These are phyloP conservation scores for Trichophyton equinum DNA, from an alignment of 2,329 filamentous ascomycete species.

Conservation along the genomic window DNA sequence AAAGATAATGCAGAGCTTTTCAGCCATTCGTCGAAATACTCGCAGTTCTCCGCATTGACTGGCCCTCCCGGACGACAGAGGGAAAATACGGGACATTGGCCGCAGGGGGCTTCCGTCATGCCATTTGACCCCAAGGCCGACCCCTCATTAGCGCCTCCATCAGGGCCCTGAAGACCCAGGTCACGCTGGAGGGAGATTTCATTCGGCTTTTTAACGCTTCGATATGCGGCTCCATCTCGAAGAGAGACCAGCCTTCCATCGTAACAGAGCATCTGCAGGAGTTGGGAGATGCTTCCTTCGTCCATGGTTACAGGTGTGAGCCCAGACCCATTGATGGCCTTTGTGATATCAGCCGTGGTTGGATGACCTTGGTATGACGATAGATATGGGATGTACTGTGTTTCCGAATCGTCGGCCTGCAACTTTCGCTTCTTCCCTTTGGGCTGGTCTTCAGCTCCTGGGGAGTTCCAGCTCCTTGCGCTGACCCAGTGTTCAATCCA, in stretches of 20 bases:
- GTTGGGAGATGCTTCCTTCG: conserved; percentile 67
- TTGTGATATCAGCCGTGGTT: conserved; percentile 64
- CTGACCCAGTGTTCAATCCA: conserved; percentile 64
- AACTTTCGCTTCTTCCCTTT: conserved; percentile 33
- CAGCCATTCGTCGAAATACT: conserved; percentile 84
- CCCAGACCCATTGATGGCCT: conserved; percentile 54
- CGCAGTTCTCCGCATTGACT: conserved; percentile 78
- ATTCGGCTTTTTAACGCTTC: conserved; percentile 31
- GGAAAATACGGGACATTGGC: conserved; percentile 82
- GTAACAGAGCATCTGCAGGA: conserved; percentile 78
- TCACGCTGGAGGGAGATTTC: conserved; percentile 22
- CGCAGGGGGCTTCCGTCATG: conserved; percentile 80
- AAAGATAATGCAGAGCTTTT: conserved; percentile 28
- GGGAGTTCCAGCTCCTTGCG: conserved; percentile 56
- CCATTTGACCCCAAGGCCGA: conserved; percentile 50
- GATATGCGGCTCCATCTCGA: conserved; percentile 40
- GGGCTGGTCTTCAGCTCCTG: conserved; percentile 20
- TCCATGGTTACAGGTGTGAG: conserved; percentile 57
- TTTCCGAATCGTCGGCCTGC: conserved; percentile 19
- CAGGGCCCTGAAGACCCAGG: conserved; percentile 23
- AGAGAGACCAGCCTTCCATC: conserved; percentile 67
- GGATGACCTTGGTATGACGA: conserved; percentile 66
- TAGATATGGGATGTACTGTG: conserved; percentile 39
- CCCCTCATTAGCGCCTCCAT: conserved; percentile 19
- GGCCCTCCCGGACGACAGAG: conserved; percentile 84